Evolutionary conservation across 345 rosid genomes (phyloP), one percentile per base, ranked within the genome.

Genomic region (Eucalyptus globulus): DNA sequence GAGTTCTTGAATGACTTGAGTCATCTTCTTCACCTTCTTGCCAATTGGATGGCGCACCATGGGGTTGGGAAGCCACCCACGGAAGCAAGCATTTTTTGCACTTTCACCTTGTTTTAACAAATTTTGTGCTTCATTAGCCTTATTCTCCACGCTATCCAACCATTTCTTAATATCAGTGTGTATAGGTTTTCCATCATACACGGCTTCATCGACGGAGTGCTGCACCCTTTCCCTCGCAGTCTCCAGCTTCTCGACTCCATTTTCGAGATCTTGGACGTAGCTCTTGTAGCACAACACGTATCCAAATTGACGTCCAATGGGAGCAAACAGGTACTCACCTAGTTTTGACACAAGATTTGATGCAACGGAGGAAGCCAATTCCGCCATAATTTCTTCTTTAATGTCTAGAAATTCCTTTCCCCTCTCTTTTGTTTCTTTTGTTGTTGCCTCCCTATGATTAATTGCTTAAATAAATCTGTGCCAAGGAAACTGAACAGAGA

Each of bases 191-290:
- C 72, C 37, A 1, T 7, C 1, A 4, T 7, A 0, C 19, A 1
- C 1, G 3, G 37, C 72, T n/a, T 29, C 19, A 0, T 65, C 0
- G 37, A n/a, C 19, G 3, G 72, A 65, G 72, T 0, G 0, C 1
- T 65, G 19, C 19, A 65, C 37, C 72, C 72, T 65, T 14, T 65
- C 3, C 10, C 3, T 4, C 1, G 72, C 72, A 7, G 0, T 0
- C 72, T 65, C 10, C 5, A 65, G 2, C 17, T 65, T 2, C 10
- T n/a, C 0, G 72, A 65, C 37, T 65, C 3, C 37, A 8, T 67
- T 8, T 8, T 31, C 0, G 4, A 67, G 80, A n/a, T 54, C 27
- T 4, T 54, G 6, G 2, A 54, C 1, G 0, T 9, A 22, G 27
- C 27, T 2, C 5, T 54, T 9, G 60, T 54, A 54, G 60, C 6